phyloP scores from a whole-genome alignment of 2,329 filamentous ascomycete species.

The Orbilia ellipsospora region DNA sequence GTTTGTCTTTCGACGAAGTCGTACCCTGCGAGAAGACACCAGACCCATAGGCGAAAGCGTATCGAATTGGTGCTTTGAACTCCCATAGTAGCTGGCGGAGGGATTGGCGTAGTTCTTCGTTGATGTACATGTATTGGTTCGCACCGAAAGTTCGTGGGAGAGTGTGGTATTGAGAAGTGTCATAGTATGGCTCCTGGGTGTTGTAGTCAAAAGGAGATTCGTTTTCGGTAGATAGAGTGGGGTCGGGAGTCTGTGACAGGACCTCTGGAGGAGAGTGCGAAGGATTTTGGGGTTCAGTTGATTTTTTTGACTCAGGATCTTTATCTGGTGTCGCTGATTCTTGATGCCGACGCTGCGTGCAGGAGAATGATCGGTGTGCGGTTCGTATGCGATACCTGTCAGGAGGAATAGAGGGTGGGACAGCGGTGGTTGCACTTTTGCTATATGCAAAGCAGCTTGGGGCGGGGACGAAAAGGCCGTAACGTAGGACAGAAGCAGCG shows the following conservation, averaged over 20 bases:
- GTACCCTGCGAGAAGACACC: constrained; percentile 87
- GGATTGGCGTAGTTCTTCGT: constrained; percentile 92
- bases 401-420: background rate
- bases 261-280: background rate
- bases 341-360: background rate
- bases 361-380: constrained; percentile 19
- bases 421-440: background rate
- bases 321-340: constrained; percentile 5
- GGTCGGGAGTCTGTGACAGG: background rate
- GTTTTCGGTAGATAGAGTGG: background rate
- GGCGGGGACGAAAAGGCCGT: constrained; percentile 49
- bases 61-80: constrained; percentile 91
- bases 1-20: constrained; percentile 60
- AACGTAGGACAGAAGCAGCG: constrained; percentile 45
- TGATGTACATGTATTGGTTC: constrained; percentile 96
- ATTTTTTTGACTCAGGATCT: background rate
- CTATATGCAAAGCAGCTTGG: constrained; percentile 40
- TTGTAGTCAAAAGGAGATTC: constrained; percentile 37
- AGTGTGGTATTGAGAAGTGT: constrained; percentile 43
- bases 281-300: constrained; percentile 1
- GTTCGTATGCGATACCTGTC: constrained; percentile 8
- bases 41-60: constrained; percentile 96
- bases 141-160: constrained; percentile 87
- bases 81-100: constrained; percentile 88
- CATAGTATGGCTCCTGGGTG: constrained; percentile 50